Base-by-base conservation (phyloP, 148 eudicot species). In the Arctostaphylos glauca region DNA sequence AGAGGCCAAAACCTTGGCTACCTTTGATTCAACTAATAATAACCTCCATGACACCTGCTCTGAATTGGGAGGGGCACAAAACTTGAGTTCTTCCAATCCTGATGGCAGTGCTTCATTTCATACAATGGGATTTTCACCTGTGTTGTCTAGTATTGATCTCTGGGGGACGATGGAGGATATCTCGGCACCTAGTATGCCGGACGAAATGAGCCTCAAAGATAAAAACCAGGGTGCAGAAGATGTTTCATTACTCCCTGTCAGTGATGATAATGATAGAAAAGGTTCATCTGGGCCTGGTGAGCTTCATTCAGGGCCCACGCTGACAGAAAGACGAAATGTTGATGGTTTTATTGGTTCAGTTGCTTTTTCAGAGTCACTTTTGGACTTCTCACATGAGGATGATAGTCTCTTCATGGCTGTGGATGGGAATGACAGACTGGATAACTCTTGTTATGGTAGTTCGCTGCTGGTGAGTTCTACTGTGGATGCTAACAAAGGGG, bases 81-180 rank as follows among this genome's bases (percentile, higher is more conserved):
- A 84, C 85, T 88, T 90, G 53, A 83, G 76, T 58, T 81, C 91
- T 70, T 84, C 89, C 19, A 81, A 81, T 81, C 80, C 94, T 67
- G 95, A 89, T 73, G 88, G 85, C 68, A 89, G 86, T 72, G 73
- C 85, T 86, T 84, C 91, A 50, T 88, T 90, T 43, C 90, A 90
- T 79, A 82, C 86, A 12, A 74, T 90, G 84, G 90, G 84, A 41
- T 93, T 86, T 90, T 84, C 93, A 86, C 85, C 98, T 75, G 85
- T 87, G 55, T 87, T 88, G 72, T 90, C 93, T 87, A 87, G 83
- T 21, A 77, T 84, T 83, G 85, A 92, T 52, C 86, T 80, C 23
- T 95, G 98, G 97, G 88, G 87, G 76, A 81, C 89, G 19, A 50
- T 90, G 81, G 93, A 87, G 76, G 87, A 83, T 79, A 79, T 90